Evolutionary conservation across 495 filamentous ascomycete genomes (phyloP).

Genomic region (Trichoderma gamsii): DNA sequence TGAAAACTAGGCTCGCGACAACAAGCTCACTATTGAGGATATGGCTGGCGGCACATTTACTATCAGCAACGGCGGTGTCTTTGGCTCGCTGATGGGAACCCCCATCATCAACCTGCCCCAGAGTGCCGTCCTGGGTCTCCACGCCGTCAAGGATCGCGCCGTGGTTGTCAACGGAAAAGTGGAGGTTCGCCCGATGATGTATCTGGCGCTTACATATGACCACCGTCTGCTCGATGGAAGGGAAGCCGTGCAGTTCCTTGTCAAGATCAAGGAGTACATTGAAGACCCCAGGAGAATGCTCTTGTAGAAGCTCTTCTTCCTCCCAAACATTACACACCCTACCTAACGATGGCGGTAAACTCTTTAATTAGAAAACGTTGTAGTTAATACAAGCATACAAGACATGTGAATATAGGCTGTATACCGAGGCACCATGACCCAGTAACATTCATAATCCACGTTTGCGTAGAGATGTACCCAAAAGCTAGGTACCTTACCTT

Average conservation of each 20-base stretch:
- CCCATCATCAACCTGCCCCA: conserved; percentile 99
- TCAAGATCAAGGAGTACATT: conserved; percentile 98
- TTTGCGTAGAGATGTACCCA: no score
- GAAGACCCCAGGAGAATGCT: conserved; percentile 95
- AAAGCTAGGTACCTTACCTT: no score
- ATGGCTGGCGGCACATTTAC: conserved; percentile 99
- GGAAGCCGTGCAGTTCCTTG: conserved; percentile 93
- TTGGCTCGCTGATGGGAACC: conserved; percentile 73
- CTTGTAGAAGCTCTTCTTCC: conserved; percentile 32
- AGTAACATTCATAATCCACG: no score
- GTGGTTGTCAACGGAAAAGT: conserved; percentile 87
- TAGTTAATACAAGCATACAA: background rate
- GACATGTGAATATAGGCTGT: no score
- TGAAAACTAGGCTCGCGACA: conserved; percentile 68
- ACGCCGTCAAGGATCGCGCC: conserved; percentile 93
- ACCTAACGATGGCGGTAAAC: background rate
- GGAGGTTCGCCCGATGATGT: conserved; percentile 98
- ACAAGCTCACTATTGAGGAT: conserved; percentile 97
- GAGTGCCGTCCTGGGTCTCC: conserved; percentile 91
- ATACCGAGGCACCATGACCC: no score
- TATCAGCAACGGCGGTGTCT: conserved; percentile 80
- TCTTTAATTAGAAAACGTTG: background rate
- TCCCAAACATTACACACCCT: background rate
- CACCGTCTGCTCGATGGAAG: conserved; percentile 91
- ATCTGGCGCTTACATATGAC: conserved; percentile 93